A percentile compares a stretch with the other conserved stretches of the same genome.
Conservation (phyloP, 2,329 filamentous ascomycete genomes). For the Aspergillus fumigatus region DNA sequence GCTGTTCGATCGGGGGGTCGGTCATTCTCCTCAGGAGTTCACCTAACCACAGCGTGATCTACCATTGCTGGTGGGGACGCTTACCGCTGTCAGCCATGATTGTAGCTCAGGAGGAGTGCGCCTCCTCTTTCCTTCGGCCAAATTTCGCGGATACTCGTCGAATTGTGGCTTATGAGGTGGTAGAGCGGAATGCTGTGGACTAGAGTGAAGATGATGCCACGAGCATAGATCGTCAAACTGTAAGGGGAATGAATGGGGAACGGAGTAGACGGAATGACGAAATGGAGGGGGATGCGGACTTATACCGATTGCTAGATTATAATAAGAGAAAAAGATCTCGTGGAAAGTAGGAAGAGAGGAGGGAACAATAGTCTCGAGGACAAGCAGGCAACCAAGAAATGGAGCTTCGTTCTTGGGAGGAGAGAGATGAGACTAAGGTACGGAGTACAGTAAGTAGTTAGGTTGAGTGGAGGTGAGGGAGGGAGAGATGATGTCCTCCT, state of each 20-base stretch:
- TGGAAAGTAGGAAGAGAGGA: not conserved
- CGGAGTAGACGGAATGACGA: not conserved
- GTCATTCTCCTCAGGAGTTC: constrained; percentile 22
- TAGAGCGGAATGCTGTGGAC: constrained; percentile 18
- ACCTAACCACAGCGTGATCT: not conserved
- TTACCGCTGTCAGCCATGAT: constrained; percentile 33
- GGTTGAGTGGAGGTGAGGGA: not conserved
- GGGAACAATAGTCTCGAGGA: not conserved
- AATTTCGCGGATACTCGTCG: constrained; percentile 5
- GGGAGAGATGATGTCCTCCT: not conserved
- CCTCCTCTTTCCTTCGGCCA: constrained; percentile 23
- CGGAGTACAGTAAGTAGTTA: too few species aligned
- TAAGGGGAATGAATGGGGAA: constrained; percentile 4
- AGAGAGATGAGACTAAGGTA: not conserved
- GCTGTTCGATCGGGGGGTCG: constrained; percentile 11
- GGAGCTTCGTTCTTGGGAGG: not conserved
- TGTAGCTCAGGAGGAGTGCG: constrained; percentile 24
- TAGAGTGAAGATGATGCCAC: constrained; percentile 21
- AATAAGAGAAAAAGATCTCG: not conserved
- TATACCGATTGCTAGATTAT: not conserved
- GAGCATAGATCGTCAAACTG: constrained; percentile 25
- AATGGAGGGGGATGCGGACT: not conserved
- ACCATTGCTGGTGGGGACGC: constrained; percentile 8
- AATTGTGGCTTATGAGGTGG: constrained; percentile 14
- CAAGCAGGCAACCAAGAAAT: not conserved